phyloP scores from a whole-genome alignment of 148 eudicot species.

The Amaranthus palmeri region DNA sequence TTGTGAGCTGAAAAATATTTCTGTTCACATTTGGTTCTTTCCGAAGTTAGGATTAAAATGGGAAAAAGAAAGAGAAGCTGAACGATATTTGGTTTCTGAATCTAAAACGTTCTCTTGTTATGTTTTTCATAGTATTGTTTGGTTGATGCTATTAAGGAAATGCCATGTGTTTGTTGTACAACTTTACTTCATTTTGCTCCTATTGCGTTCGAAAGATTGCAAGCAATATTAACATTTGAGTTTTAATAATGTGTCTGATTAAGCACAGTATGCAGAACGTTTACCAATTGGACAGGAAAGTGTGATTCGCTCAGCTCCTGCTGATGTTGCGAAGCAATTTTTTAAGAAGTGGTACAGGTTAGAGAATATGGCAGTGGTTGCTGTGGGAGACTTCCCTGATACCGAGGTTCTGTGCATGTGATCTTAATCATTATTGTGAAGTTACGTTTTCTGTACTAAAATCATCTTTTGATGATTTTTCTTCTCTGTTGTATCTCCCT shows the following conservation, averaged over 20 bases:
- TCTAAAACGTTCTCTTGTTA: background rate
- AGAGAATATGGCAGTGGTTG: conserved; percentile 81
- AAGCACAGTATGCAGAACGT: conserved; percentile 73
- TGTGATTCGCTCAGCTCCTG: conserved; percentile 58
- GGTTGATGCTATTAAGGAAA: background rate
- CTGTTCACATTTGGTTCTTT: background rate
- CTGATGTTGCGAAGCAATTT: conserved; percentile 54
- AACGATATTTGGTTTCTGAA: background rate
- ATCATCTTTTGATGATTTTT: background rate
- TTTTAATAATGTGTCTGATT: conserved; percentile 13
- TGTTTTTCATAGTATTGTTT: background rate
- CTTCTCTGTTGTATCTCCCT: conserved; percentile 7
- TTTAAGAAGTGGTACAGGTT: conserved; percentile 68
- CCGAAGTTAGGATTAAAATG: no score
- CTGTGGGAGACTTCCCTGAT: conserved; percentile 83
- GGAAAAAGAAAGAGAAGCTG: background rate
- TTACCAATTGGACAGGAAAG: conserved; percentile 81
- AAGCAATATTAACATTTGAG: background rate
- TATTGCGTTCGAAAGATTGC: background rate
- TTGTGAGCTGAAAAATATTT: background rate
- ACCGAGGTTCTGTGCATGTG: conserved; percentile 49
- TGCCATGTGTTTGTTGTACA: background rate
- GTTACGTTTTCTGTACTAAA: background rate
- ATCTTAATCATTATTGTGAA: background rate
- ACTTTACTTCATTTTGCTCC: background rate